These are phyloP conservation scores for Ehretia macrophylla DNA, from an alignment of 257 asterid genomes.

Conservation along the genomic window DNA sequence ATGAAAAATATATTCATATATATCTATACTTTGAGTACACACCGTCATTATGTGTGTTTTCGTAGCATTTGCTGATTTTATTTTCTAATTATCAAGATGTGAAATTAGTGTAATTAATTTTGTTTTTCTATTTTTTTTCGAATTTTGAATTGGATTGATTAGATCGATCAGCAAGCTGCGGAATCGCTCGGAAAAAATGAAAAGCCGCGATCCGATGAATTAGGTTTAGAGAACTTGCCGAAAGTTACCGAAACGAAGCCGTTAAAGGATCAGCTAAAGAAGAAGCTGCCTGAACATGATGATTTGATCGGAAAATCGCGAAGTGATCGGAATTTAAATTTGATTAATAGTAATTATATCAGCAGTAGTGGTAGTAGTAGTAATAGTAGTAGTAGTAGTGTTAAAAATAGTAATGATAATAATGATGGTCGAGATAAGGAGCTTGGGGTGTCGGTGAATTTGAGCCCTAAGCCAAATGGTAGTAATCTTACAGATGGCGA, in stretches of 20 bases:
- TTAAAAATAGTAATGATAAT: constrained; percentile 32
- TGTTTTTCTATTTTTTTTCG: background rate
- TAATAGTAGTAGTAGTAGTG: constrained; percentile 21
- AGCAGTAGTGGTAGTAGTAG: constrained; percentile 17
- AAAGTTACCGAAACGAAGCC: constrained; percentile 51
- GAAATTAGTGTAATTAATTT: background rate
- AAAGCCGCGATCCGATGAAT: constrained; percentile 44
- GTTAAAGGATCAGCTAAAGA: constrained; percentile 77
- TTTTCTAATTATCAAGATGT: background rate
- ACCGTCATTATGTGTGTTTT: background rate
- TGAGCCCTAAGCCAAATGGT: constrained; percentile 34
- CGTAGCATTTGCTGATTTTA: no score
- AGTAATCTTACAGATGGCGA: constrained; percentile 63
- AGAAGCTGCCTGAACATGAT: constrained; percentile 42
- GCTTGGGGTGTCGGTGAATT: constrained; percentile 24
- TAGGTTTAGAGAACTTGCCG: constrained; percentile 34
- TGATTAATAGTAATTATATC: constrained; percentile 19
- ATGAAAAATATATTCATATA: no score
- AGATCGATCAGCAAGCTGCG: constrained; percentile 99
- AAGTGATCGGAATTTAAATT: constrained; percentile 26
- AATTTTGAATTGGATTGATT: constrained; percentile 26
- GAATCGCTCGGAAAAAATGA: constrained; percentile 81
- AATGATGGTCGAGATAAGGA: constrained; percentile 38
- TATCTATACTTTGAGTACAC: background rate
- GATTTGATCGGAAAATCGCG: constrained; percentile 13